phyloP scores from a whole-genome alignment of 2,329 filamentous ascomycete genomes.

The Penicillium brevicompactum region DNA sequence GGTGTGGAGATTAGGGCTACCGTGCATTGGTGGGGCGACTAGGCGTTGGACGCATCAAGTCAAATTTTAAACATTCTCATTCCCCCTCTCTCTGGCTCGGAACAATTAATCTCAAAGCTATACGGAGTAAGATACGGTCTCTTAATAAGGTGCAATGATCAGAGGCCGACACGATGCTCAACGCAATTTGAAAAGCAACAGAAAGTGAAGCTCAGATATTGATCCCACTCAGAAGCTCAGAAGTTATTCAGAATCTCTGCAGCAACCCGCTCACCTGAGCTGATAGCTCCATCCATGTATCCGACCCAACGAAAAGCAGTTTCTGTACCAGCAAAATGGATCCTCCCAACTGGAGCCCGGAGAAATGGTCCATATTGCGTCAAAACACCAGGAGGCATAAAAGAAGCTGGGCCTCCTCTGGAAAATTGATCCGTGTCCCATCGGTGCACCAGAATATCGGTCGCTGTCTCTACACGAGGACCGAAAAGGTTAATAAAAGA shows the following conservation, averaged over 20 bases:
- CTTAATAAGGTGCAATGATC: too few relatives aligned
- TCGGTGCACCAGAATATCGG: slow-evolving; percentile 21
- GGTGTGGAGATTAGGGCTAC: neutral
- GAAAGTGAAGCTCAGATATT: neutral
- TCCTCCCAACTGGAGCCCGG: slow-evolving; percentile 12
- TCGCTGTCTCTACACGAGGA: slow-evolving; percentile 13
- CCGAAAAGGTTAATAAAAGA: slow-evolving; percentile 5
- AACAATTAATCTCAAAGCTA: too few relatives aligned
- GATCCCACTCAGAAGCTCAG: neutral
- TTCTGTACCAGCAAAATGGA: slow-evolving; percentile 31
- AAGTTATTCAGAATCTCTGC: slow-evolving; percentile 5
- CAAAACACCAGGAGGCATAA: slow-evolving; percentile 21
- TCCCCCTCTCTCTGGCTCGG: too few relatives aligned
- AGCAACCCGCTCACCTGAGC: slow-evolving; percentile 21
- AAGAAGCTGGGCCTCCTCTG: slow-evolving; percentile 27
- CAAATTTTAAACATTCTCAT: too few relatives aligned
- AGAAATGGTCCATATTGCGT: slow-evolving; percentile 21
- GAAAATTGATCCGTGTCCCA: slow-evolving; percentile 30
- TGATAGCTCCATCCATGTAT: slow-evolving; percentile 30
- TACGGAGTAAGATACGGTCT: too few relatives aligned
- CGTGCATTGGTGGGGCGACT: neutral
- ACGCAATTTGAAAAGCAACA: neutral
- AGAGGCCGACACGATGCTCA: too few relatives aligned
- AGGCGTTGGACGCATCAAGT: neutral
- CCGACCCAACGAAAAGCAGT: slow-evolving; percentile 24